Evolutionary conservation across 805 yeast species (phyloP).

Genomic region (Ogataea salicorniae): DNA sequence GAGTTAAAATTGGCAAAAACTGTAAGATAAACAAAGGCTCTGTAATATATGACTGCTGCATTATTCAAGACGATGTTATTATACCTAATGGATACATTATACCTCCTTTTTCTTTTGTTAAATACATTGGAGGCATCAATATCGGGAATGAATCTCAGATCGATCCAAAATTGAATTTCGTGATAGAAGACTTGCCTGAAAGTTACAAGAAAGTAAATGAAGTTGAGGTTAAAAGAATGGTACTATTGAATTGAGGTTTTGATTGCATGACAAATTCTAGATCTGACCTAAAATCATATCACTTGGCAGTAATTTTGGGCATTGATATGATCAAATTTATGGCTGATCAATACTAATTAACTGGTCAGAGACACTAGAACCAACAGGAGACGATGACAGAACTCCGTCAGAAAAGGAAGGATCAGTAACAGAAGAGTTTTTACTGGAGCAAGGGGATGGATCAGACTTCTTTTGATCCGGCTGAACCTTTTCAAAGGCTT

Average conservation of each 20-base stretch:
- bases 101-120: slow-evolving; percentile 49
- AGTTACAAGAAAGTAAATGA: slow-evolving; percentile 28
- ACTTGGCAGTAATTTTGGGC: too few relatives aligned
- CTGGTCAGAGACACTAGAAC: too few relatives aligned
- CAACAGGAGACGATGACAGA: too few relatives aligned
- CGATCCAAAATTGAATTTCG: neutral
- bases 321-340: too few relatives aligned
- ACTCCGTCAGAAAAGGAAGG: too few relatives aligned
- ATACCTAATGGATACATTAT: slow-evolving; percentile 40
- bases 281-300: neutral
- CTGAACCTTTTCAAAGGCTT: too few relatives aligned
- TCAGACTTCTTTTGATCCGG: too few relatives aligned
- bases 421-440: too few relatives aligned
- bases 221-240: slow-evolving; percentile 3
- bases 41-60: slow-evolving; percentile 47
- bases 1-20: slow-evolving; percentile 42
- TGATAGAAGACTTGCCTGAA: slow-evolving; percentile 18
- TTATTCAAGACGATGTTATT: slow-evolving; percentile 36
- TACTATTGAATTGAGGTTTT: neutral
- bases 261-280: neutral
- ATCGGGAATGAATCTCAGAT: neutral
- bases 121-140: neutral
- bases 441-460: too few relatives aligned
- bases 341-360: too few relatives aligned
- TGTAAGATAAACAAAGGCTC: slow-evolving; percentile 35